Evolutionary conservation across 176 grass and related monocot species (phyloP).

Genomic region (Zea mays): Zm-B73-REFERENCE-NAM-5.0 NC_050100.1:38107001-38107500

Average conservation of each 20-base stretch:
- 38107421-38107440: constrained; percentile 70
- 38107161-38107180: background rate
- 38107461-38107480: too few species aligned
- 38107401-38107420: constrained; percentile 61
- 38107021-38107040: background rate
- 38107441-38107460: constrained; percentile 57
- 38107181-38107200: background rate
- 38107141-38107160: background rate
- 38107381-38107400: constrained; percentile 70
- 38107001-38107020: constrained; percentile 15
- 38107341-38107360: constrained; percentile 36
- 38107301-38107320: background rate
- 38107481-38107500: too few species aligned
- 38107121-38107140: background rate
- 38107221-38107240: background rate
- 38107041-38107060: constrained; percentile 7
- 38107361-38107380: constrained; percentile 39
- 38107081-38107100: constrained; percentile 32
- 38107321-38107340: constrained; percentile 40
- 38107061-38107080: background rate
- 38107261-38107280: background rate
- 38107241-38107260: background rate
- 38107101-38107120: background rate
- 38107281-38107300: background rate
- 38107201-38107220: background rate